phyloP scores from a whole-genome alignment of 495 filamentous ascomycete genomes.

The Stereocaulon alpinum region DNA sequence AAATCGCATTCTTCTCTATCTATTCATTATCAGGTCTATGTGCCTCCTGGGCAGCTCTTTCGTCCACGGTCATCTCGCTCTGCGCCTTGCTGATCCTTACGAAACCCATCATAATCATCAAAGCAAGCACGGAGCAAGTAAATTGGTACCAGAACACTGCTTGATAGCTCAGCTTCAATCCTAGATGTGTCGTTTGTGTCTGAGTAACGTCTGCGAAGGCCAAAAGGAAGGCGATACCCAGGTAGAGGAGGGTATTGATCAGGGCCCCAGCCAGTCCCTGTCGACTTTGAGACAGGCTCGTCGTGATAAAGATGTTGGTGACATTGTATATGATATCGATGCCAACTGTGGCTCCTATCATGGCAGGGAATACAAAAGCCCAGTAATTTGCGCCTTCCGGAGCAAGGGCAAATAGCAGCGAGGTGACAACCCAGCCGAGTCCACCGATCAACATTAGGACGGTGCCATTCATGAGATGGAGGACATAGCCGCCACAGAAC shows the following conservation, averaged over 20 bases:
- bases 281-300: conserved; percentile 52
- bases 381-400: conserved; percentile 53
- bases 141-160: conserved; percentile 61
- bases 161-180: conserved; percentile 44
- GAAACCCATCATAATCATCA: conserved; percentile 48
- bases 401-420: conserved; percentile 61
- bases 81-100: conserved; percentile 57
- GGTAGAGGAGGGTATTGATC: conserved; percentile 54
- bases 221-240: conserved; percentile 78
- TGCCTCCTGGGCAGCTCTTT: conserved; percentile 37
- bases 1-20: neutral
- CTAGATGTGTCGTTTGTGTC: conserved; percentile 38
- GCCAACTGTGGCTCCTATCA: conserved; percentile 71
- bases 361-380: conserved; percentile 71
- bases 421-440: conserved; percentile 51
- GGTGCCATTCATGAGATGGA: conserved; percentile 66
- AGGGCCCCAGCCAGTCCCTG: conserved; percentile 72
- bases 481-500: conserved; percentile 59
- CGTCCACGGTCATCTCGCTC: conserved; percentile 60
- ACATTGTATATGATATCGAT: conserved; percentile 81
- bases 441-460: conserved; percentile 59
- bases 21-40: neutral
- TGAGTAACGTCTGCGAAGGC: conserved; percentile 64
- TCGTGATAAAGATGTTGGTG: conserved; percentile 77
- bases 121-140: conserved; percentile 42